Evolutionary conservation across 2,329 filamentous ascomycete species (phyloP), one percentile per base, ranked within the genome.

Genomic region (Alternaria burnsii): DNA sequence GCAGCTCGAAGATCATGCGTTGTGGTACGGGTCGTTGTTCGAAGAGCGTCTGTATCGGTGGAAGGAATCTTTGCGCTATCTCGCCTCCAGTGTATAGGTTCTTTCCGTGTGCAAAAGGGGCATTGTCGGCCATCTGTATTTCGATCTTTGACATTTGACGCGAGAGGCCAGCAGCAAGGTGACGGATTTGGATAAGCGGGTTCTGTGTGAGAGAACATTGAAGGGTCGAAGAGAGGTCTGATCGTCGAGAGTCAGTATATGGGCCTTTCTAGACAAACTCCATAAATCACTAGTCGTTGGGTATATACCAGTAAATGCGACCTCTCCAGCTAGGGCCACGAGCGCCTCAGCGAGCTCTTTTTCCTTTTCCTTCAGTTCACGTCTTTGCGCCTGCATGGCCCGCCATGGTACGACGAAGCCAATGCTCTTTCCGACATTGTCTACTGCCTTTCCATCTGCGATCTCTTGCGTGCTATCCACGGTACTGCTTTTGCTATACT

Each of bases 371-470:
- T 65, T 62, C 59, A 76, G 40, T 57, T 77, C 74, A 47, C 66
- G 59, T 56, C 73, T 67, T 55, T 76, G 74, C 12, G 71, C 69
- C 59, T 76, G 74, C 73, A 77, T 76, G 40, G 72, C 73, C 50
- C 74, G 65, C 75, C 74, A 77, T 64, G 75, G 74, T 34, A 77
- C 74, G 14, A 76, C 72, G 20, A 76, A 76, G 58, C 75, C 70
- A 20, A 76, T 77, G 55, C 74, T 76, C 63, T 69, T 73, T 34
- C 69, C 71, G 5, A 58, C 65, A 5, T 52, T 59, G 41, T 70
- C 66, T 22, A 70, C 59, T 11, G 61, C 56, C 57, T 67, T 69
- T 22, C 65, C 66, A 52, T 68, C 68, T 10, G 63, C 42, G 14
- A 70, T 62, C 46, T 71, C 73, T 16, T 61, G 62, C 18, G 63